phyloP scores from a whole-genome alignment of 2,329 filamentous ascomycete genomes.

The Calonectria hongkongensis region DNA sequence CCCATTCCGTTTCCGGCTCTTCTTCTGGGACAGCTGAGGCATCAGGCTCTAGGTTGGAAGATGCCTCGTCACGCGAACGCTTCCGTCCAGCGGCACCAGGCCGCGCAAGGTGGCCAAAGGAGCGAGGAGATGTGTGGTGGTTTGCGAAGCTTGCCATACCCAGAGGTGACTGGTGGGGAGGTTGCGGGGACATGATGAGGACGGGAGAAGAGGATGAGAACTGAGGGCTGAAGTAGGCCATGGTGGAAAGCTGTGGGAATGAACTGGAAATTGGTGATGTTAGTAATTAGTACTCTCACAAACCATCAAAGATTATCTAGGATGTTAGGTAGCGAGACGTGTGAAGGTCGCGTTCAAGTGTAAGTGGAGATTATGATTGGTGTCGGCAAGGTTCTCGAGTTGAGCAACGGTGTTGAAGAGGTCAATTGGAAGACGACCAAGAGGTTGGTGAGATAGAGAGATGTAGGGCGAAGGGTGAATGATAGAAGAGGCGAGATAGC shows the following conservation, averaged over 20 bases:
- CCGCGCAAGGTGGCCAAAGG: constrained; percentile 57
- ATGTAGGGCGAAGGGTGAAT: constrained; percentile 38
- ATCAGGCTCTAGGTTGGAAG: constrained; percentile 79
- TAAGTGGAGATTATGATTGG: constrained; percentile 2
- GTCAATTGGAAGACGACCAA: constrained; percentile 31
- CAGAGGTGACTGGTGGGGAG: constrained; percentile 58
- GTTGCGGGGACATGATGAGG: constrained; percentile 62
- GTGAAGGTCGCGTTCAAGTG: constrained; percentile 10
- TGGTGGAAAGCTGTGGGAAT: constrained; percentile 50
- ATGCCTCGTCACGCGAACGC: constrained; percentile 84
- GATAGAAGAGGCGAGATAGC: constrained; percentile 35
- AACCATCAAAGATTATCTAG: constrained; percentile 52
- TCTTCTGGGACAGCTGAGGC: constrained; percentile 65
- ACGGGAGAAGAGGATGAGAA: constrained; percentile 67
- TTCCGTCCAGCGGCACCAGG: constrained; percentile 75
- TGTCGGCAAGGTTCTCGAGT: neutral
- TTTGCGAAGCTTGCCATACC: constrained; percentile 56
- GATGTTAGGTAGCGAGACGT: constrained; percentile 18
- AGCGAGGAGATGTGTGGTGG: constrained; percentile 50
- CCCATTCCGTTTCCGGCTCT: constrained; percentile 77
- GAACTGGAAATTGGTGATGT: constrained; percentile 51
- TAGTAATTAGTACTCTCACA: constrained; percentile 59
- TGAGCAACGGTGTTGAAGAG: neutral
- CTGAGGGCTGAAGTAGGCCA: constrained; percentile 67
- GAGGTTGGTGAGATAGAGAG: constrained; percentile 30